A percentile compares a stretch with the other conserved stretches of the same genome.
Conservation (phyloP, 208 protist genomes). For the Wallacemonas rigidus region DNA sequence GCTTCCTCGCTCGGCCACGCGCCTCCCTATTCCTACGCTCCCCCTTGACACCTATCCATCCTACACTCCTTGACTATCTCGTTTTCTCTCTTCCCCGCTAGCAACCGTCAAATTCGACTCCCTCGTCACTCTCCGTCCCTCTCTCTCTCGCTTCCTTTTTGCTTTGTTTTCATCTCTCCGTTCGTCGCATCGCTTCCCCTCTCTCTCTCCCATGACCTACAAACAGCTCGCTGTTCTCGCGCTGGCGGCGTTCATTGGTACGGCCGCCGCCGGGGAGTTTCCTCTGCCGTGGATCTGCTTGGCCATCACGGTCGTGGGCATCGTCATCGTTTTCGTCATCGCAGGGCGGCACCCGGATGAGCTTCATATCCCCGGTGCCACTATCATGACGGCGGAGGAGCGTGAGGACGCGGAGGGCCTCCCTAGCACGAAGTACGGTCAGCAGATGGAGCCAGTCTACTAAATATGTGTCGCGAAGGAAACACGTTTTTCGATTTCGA, state of each 20-base stretch:
- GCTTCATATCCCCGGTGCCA: constrained; percentile 32
- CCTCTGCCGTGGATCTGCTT: constrained; percentile 48
- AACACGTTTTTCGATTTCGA: no score
- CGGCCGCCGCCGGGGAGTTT: constrained; percentile 29
- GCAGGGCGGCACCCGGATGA: constrained; percentile 39
- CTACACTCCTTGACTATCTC: background rate
- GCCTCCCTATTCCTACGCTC: no score
- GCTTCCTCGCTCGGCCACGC: no score
- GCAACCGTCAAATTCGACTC: background rate
- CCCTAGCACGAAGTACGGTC: background rate
- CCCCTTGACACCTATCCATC: no score
- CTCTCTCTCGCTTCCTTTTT: background rate
- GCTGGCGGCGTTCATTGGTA: constrained; percentile 20
- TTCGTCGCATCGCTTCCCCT: no score
- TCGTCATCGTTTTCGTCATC: constrained; percentile 33
- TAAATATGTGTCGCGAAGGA: no score
- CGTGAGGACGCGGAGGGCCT: constrained; percentile 7
- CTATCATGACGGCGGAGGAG: constrained; percentile 26
- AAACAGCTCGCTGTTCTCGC: constrained; percentile 13
- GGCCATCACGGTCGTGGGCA: constrained; percentile 35
- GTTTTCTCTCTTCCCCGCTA: background rate
- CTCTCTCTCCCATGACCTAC: background rate
- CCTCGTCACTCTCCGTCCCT: background rate
- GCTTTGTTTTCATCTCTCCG: background rate
- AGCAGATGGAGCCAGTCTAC: background rate